These are phyloP conservation scores for Kodamaea anthophila DNA, from an alignment of 1,139 yeast species.

Conservation along the genomic window DNA sequence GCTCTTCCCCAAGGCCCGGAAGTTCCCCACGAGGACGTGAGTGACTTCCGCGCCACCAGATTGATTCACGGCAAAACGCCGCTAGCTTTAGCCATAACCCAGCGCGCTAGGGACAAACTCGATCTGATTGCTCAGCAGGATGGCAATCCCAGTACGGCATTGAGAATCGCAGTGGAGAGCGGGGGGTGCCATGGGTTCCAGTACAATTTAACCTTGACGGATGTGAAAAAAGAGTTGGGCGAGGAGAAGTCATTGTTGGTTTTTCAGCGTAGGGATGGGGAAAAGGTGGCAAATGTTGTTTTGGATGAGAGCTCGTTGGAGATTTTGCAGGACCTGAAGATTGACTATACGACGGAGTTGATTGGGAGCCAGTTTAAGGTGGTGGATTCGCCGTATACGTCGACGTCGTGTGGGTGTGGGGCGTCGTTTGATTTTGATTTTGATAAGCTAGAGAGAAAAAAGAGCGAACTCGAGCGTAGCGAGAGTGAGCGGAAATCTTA, in stretches of 20 bases:
- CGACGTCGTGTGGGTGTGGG: conserved; percentile 95
- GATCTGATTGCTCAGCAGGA: conserved; percentile 53
- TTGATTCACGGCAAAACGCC: conserved; percentile 32
- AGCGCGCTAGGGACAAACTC: conserved; percentile 44
- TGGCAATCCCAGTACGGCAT: conserved; percentile 51
- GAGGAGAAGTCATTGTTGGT: conserved; percentile 43
- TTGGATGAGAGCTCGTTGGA: conserved; percentile 78
- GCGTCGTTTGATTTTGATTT: conserved; percentile 87
- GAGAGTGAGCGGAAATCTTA: conserved; percentile 1
- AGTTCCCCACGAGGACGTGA: conserved; percentile 20
- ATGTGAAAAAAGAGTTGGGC: conserved; percentile 35
- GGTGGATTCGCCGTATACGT: conserved; percentile 82
- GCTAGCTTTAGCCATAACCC: conserved; percentile 34
- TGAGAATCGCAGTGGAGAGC: conserved; percentile 80
- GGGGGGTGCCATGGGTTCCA: conserved; percentile 99
- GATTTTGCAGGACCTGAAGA: conserved; percentile 76
- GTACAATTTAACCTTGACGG: conserved; percentile 64
- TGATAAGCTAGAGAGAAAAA: conserved; percentile 37
- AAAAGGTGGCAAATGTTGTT: conserved; percentile 49
- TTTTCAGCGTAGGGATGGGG: conserved; percentile 53
- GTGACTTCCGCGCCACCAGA: conserved; percentile 27
- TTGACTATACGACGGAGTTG: conserved; percentile 87
- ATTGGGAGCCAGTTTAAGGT: conserved; percentile 94
- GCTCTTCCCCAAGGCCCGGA: conserved; percentile 11
- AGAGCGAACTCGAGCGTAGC: no score